Percentiles rank a stretch among this genome's conserved stretches.
Conservation (phyloP, 208 protist species). For the Balamuthia mandrillaris region DNA sequence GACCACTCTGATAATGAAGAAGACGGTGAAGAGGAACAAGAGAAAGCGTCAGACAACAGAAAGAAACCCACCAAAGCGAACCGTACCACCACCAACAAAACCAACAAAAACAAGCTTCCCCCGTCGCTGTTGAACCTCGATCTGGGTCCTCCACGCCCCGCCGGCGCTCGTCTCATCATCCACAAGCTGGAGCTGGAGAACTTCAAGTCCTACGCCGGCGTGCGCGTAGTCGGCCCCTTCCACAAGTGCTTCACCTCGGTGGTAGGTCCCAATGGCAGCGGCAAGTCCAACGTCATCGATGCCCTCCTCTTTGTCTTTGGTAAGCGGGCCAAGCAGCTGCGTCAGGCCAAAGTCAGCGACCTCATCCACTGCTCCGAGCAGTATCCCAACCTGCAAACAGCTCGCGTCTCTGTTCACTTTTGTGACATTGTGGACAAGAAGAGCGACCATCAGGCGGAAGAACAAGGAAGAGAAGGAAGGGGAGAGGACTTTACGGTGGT, state of each 20-base stretch:
- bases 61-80: background rate
- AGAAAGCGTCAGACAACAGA: background rate
- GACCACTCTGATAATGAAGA: background rate
- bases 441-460: background rate
- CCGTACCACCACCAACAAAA: background rate
- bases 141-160: background rate
- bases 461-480: conserved; percentile 20
- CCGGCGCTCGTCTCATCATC: conserved; percentile 87
- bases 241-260: conserved; percentile 99
- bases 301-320: conserved; percentile 99
- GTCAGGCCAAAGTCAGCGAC: conserved; percentile 92
- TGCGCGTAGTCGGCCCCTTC: conserved; percentile 96
- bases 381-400: conserved; percentile 83
- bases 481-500: conserved; percentile 83
- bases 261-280: conserved; percentile 99
- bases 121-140: background rate
- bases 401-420: conserved; percentile 96
- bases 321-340: conserved; percentile 93
- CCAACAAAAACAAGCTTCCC: background rate
- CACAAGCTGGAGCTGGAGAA: conserved; percentile 97
- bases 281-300: conserved; percentile 99
- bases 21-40: background rate
- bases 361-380: conserved; percentile 98
- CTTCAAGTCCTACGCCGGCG: conserved; percentile 99
- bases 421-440: conserved; percentile 82